Base-by-base conservation (phyloP, 2,329 filamentous ascomycete genomes). In the Cladosporium sp. region DNA sequence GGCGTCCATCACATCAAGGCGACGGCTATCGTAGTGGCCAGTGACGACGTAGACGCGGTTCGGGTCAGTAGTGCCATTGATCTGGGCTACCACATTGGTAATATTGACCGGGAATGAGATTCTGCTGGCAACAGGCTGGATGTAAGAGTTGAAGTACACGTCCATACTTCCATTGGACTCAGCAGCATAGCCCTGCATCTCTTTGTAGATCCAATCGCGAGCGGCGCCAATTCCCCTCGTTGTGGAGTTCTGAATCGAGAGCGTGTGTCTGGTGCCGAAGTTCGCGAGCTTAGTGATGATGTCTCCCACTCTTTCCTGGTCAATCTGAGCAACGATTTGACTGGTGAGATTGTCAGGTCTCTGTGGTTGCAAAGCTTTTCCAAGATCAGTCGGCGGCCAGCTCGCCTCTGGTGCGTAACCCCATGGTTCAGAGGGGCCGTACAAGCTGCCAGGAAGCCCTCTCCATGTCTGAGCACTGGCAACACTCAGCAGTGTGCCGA, bases 251-350 rank as follows among this genome's bases (percentile, higher is more conserved):
- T 86, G 84, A 1, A 76, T 79, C 5, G 84, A 86, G 0, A 87
- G 76, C 0, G 85, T 87, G 71, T 87, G 85, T 8, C 85, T 79
- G 5, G 85, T 87, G 32, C 84, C 85, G 68, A 86, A 88, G 18
- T 80, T 82, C 4, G 83, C 85, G 0, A 87, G 80, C 68, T 83
- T 86, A 62, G 78, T 75, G 68, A 87, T 83, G 65, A 78, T 85
- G 10, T 79, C 76, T 70, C 85, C 76, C 68, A 87, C 83, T 52
- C 81, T 81, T 2, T 75, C 72, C 4, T 83, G 68, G 66, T 76
- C 76, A 36, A 83, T 69, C 58, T 80, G 77, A 5, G 75, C 68
- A 1, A 83, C 66, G 71, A 83, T 77, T 5, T 73, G 68, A 62
- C 73, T 75, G 30, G 83, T 71, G 62, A 81, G 78, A 12, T 75